Conservation (phyloP, 208 protist genomes). For the Trypanosoma grayi region DNA sequence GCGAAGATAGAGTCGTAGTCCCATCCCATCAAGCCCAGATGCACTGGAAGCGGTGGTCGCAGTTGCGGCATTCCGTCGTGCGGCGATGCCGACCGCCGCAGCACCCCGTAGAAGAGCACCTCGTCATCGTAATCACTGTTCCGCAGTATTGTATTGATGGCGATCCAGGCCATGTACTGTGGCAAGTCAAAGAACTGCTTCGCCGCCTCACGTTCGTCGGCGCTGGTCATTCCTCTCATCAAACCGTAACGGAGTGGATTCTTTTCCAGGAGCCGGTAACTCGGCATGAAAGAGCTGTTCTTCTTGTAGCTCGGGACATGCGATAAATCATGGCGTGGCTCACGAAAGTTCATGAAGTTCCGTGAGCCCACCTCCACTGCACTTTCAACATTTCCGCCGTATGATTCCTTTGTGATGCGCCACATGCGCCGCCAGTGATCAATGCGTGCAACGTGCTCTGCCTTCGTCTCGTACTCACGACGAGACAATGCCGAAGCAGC, state of each 20-base stretch:
- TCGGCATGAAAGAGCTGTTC: slow-evolving; percentile 11
- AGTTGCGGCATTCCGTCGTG: neutral
- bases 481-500: neutral
- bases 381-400: neutral
- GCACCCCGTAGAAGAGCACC: slow-evolving; percentile 25
- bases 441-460: slow-evolving; percentile 5
- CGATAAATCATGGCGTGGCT: slow-evolving; percentile 10
- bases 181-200: slow-evolving; percentile 22
- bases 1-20: slow-evolving; percentile 33
- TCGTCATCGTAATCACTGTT: slow-evolving; percentile 44
- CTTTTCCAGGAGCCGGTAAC: slow-evolving; percentile 16
- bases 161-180: slow-evolving; percentile 32
- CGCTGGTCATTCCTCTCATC: neutral
- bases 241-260: slow-evolving; percentile 4
- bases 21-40: slow-evolving; percentile 28
- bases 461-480: slow-evolving; percentile 8
- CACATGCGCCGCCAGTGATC: slow-evolving; percentile 6
- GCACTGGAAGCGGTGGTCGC: too few relatives aligned
- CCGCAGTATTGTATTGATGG: slow-evolving; percentile 27
- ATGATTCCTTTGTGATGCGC: neutral
- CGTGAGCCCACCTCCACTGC: slow-evolving; percentile 20
- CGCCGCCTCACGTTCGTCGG: neutral
- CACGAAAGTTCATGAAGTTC: neutral
- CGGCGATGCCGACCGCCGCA: neutral
- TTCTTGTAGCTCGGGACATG: slow-evolving; percentile 24